Evolutionary conservation across 2,329 filamentous ascomycete species (phyloP).

Genomic region (Aspergillus fumigatiaffinis): DNA sequence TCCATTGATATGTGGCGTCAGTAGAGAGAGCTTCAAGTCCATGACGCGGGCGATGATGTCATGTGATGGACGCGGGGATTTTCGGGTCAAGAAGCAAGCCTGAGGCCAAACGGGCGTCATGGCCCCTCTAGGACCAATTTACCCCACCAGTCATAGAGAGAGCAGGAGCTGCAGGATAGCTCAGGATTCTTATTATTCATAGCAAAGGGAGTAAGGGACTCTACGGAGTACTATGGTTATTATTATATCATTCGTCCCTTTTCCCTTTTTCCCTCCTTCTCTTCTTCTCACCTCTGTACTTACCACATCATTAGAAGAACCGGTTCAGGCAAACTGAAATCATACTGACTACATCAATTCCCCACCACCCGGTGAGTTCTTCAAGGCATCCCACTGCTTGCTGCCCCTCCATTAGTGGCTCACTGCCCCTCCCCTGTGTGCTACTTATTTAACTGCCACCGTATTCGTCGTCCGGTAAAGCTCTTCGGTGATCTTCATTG

Average conservation of each 20-base stretch:
- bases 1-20: neutral
- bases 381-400: conserved; percentile 10
- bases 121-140: neutral
- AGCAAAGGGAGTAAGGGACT: neutral
- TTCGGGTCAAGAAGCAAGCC: conserved; percentile 13
- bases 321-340: conserved; percentile 20
- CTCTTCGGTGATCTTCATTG: neutral
- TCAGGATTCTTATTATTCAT: neutral
- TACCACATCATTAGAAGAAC: neutral
- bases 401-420: conserved; percentile 18
- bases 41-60: conserved; percentile 16
- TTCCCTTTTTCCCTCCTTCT: neutral
- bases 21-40: neutral
- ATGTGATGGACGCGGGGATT: conserved; percentile 24
- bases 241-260: neutral
- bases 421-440: conserved; percentile 9
- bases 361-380: conserved; percentile 37
- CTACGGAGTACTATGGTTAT: neutral
- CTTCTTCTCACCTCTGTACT: neutral
- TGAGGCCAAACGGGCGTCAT: conserved; percentile 20
- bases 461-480: conserved; percentile 27
- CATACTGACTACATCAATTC: conserved; percentile 35
- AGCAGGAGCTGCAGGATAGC: neutral
- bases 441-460: conserved; percentile 15
- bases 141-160: conserved; percentile 14